Evolutionary conservation across 2,329 filamentous ascomycete genomes (phyloP).

Genomic region (Paradendryphiella salina): DNA sequence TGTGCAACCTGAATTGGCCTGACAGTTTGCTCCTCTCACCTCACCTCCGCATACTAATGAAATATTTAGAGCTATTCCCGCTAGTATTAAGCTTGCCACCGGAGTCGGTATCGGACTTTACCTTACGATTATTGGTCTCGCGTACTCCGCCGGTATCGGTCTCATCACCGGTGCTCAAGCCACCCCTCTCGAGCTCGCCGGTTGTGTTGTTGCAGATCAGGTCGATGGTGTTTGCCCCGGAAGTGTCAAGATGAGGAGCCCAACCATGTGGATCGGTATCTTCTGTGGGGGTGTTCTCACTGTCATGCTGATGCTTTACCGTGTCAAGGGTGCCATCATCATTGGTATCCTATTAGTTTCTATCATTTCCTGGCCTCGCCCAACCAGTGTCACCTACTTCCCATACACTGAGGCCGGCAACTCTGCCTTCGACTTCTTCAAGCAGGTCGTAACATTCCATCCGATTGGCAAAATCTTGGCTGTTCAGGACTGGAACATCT

Average conservation of each 20-base stretch:
- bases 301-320: constrained; percentile 78
- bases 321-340: constrained; percentile 85
- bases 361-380: constrained; percentile 84
- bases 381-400: constrained; percentile 78
- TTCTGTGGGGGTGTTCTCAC: constrained; percentile 84
- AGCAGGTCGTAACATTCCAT: constrained; percentile 82
- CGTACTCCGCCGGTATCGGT: constrained; percentile 81
- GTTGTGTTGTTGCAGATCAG: constrained; percentile 62
- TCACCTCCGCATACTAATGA: constrained; percentile 48
- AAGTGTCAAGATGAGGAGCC: constrained; percentile 75
- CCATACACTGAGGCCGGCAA: constrained; percentile 71
- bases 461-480: constrained; percentile 69
- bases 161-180: constrained; percentile 68
- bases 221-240: constrained; percentile 61
- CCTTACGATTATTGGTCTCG: constrained; percentile 73
- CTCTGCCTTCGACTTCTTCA: constrained; percentile 80
- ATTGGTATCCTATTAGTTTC: constrained; percentile 80
- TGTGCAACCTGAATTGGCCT: neutral
- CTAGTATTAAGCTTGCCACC: constrained; percentile 83
- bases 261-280: constrained; percentile 85
- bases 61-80: constrained; percentile 68
- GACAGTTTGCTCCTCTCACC: neutral
- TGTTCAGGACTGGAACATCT: constrained; percentile 74
- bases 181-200: constrained; percentile 75
- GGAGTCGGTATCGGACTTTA: constrained; percentile 86